phyloP scores from a whole-genome alignment of 176 grass and related monocot species.

The Microstegium vimineum region DNA sequence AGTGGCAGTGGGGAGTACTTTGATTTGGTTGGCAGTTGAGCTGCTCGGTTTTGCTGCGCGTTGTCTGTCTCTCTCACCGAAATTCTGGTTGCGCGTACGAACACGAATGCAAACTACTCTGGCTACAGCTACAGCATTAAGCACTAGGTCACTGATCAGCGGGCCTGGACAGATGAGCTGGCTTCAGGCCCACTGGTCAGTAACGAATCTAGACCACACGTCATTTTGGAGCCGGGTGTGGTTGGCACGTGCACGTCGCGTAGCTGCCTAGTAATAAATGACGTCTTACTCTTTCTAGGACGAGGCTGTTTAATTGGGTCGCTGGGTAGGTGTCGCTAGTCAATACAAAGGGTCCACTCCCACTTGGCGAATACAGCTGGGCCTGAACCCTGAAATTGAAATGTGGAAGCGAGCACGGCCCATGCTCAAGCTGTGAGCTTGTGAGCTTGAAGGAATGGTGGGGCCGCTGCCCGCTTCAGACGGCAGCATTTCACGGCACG shows the following conservation, averaged over 20 bases:
- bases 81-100: neutral
- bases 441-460: too few relatives aligned
- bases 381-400: too few relatives aligned
- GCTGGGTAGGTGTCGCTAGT: too few relatives aligned
- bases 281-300: neutral
- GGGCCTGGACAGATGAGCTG: neutral
- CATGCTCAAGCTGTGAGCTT: too few relatives aligned
- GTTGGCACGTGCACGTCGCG: neutral
- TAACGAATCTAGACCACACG: neutral
- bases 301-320: neutral
- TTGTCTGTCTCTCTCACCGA: neutral
- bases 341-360: too few relatives aligned
- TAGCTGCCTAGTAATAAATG: too few relatives aligned
- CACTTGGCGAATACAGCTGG: too few relatives aligned
- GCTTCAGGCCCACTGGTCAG: neutral
- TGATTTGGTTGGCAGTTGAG: conserved; percentile 26
- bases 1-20: neutral
- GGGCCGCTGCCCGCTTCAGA: too few relatives aligned
- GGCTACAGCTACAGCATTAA: too few relatives aligned
- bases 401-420: too few relatives aligned
- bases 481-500: too few relatives aligned
- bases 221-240: neutral
- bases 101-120: neutral
- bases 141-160: neutral
- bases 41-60: conserved; percentile 5